phyloP scores from a whole-genome alignment of 495 filamentous ascomycete genomes.

The Paragyromitra xinjiangensis region DNA sequence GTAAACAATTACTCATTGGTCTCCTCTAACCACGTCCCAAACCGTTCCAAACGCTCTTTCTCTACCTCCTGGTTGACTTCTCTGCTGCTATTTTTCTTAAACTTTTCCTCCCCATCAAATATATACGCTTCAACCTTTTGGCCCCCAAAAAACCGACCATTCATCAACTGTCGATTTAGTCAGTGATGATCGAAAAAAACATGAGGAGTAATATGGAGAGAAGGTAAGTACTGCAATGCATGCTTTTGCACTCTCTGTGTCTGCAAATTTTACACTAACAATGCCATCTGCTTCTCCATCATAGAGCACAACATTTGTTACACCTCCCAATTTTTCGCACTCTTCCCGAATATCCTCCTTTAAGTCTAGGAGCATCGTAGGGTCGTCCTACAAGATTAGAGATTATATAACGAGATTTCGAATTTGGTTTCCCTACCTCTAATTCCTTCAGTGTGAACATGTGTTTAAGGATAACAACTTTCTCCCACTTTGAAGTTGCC shows the following conservation, averaged over 20 bases:
- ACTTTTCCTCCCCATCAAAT: conserved; percentile 77
- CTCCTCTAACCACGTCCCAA: conserved; percentile 57
- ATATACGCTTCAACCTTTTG: conserved; percentile 80
- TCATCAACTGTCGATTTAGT: conserved; percentile 67
- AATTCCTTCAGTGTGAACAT: conserved; percentile 93
- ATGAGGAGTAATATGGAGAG: background rate
- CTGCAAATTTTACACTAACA: conserved; percentile 79
- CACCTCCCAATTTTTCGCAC: conserved; percentile 82
- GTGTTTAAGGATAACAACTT: conserved; percentile 85
- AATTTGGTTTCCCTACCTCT: conserved; percentile 61
- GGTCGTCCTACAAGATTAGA: conserved; percentile 71
- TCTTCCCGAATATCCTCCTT: conserved; percentile 93
- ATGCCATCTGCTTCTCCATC: conserved; percentile 89
- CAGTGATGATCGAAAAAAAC: background rate
- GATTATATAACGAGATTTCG: background rate
- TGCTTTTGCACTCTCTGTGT: conserved; percentile 72
- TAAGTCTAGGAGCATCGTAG: conserved; percentile 83
- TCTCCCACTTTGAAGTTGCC: conserved; percentile 72
- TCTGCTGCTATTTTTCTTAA: conserved; percentile 71
- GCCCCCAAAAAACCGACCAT: conserved; percentile 80
- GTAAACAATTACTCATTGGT: conserved; percentile 29
- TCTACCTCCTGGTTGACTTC: conserved; percentile 60
- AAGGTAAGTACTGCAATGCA: conserved; percentile 69
- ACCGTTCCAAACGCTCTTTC: conserved; percentile 59
- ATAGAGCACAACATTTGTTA: conserved; percentile 90